phyloP scores from a whole-genome alignment of 257 asterid species.

The Jaltomata sinuosa region DNA sequence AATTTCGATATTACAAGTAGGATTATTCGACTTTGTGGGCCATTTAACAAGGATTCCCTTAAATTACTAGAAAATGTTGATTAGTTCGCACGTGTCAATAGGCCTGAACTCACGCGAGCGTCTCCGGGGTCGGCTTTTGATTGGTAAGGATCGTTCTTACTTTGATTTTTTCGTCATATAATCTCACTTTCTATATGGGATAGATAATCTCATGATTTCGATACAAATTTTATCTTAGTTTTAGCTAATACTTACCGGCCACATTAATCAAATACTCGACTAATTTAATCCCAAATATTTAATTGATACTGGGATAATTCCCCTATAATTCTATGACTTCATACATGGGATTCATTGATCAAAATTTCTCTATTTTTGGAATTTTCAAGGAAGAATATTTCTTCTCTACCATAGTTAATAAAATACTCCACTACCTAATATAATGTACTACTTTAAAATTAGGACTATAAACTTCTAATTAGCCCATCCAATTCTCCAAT shows the following conservation, averaged over 20 bases:
- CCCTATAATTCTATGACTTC: background rate
- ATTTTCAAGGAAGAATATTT: background rate
- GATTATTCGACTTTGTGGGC: background rate
- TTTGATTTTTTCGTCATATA: background rate
- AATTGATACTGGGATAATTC: background rate
- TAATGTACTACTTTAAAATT: too few species aligned
- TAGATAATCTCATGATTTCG: too few species aligned
- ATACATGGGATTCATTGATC: too few species aligned
- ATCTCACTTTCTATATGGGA: background rate
- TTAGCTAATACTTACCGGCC: background rate
- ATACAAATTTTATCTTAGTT: too few species aligned
- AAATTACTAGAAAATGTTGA: too few species aligned
- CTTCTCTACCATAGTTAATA: background rate
- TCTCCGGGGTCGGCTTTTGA: too few species aligned
- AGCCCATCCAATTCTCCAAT: too few species aligned
- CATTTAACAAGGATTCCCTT: background rate
- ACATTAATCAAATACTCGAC: background rate
- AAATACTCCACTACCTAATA: background rate
- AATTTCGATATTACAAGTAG: background rate
- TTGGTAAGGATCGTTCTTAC: background rate
- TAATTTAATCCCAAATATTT: background rate
- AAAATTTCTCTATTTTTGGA: background rate
- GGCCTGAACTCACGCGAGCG: too few species aligned
- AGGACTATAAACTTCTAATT: too few species aligned
- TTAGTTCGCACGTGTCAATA: too few species aligned